Evolutionary conservation across 805 yeast species (phyloP), one percentile per base, ranked within the genome.

Genomic region (Lipomyces oligophaga): DNA sequence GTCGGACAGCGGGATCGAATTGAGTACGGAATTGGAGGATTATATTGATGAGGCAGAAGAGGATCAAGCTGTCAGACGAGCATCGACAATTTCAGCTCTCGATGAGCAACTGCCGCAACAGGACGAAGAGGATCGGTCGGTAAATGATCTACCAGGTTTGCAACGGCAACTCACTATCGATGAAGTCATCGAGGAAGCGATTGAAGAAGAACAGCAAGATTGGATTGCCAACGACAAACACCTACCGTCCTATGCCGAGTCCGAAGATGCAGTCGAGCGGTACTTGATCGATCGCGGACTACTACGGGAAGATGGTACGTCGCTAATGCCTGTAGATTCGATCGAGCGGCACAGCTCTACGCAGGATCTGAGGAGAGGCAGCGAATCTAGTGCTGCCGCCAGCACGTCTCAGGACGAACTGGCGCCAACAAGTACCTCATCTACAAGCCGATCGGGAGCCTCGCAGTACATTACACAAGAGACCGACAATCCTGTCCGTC

Each of bases 221-320:
- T 52, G 57, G 53, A 54, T 36, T 31, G 49, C 34, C 27, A 52
- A 51, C 30, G 57, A 47, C 28, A 35, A 48, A 16, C 49, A 31
- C 16, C 34, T 52, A 27, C 56, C 56, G n/a, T 35, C 54, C 15
- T 52, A 52, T 27, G 43, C 24, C 15, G 56, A 52, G 43, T 41
- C 49, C 20, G 56, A 52, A 30, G 45, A 49, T 26, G 56, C 56
- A 36, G 56, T 52, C 26, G 56, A 49, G 44, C 38, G 54, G 36
- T 48, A 44, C 34, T 38, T 52, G 36, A 49, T 52, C 33, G 56
- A 49, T 20, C 46, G 56, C 20, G 56, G 56, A 10, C 31, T 52
- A 28, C 36, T 52, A 21, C 7, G 39, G 4, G 47, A 44, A 24
- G 56, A 52, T 24, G 56, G 56, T 21, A 30, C 54, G 33, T 52